Conservation (phyloP, 495 filamentous ascomycete species). For the Podospora sp. region DNA sequence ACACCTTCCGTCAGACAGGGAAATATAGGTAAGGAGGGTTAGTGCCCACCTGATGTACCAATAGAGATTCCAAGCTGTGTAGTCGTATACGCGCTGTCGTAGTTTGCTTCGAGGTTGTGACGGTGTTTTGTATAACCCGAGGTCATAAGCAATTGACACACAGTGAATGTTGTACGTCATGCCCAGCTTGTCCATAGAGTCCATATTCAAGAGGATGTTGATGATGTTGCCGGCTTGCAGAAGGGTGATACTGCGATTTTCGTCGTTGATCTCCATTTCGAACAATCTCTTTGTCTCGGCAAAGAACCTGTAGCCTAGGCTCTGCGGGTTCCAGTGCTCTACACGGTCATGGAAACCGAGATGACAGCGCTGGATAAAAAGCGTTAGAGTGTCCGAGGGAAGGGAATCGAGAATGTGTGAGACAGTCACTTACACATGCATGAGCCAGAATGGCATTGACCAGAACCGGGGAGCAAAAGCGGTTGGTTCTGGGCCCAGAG, state of each 20-base stretch:
- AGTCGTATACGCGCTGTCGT: not conserved
- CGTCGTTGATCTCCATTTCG: slow-evolving; percentile 30
- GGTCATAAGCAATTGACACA: not conserved
- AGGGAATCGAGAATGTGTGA: too few relatives aligned
- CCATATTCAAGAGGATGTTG: slow-evolving; percentile 25
- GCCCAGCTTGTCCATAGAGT: slow-evolving; percentile 33
- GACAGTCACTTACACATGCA: slow-evolving; percentile 32
- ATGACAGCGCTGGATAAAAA: slow-evolving; percentile 23
- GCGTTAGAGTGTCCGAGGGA: too few relatives aligned
- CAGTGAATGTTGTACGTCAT: not conserved
- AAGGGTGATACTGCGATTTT: slow-evolving; percentile 23
- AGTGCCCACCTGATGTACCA: not conserved
- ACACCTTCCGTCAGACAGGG: not conserved
- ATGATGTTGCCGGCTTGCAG: slow-evolving; percentile 32
- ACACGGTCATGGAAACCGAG: slow-evolving; percentile 28
- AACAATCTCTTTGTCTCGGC: slow-evolving; percentile 38
- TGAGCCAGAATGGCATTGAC: slow-evolving; percentile 35
- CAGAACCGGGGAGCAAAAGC: slow-evolving; percentile 36
- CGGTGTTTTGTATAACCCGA: not conserved
- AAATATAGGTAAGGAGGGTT: too few relatives aligned
- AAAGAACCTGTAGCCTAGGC: slow-evolving; percentile 32
- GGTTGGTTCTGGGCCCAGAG: slow-evolving; percentile 3
- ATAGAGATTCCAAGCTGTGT: not conserved
- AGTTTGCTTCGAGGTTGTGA: not conserved
- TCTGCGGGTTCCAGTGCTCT: slow-evolving; percentile 34